A percentile compares a stretch with the other conserved stretches of the same genome.
These are phyloP conservation scores for Zymoseptoria ardabiliae DNA, from an alignment of 2,329 filamentous ascomycete species.

Conservation along the genomic window DNA sequence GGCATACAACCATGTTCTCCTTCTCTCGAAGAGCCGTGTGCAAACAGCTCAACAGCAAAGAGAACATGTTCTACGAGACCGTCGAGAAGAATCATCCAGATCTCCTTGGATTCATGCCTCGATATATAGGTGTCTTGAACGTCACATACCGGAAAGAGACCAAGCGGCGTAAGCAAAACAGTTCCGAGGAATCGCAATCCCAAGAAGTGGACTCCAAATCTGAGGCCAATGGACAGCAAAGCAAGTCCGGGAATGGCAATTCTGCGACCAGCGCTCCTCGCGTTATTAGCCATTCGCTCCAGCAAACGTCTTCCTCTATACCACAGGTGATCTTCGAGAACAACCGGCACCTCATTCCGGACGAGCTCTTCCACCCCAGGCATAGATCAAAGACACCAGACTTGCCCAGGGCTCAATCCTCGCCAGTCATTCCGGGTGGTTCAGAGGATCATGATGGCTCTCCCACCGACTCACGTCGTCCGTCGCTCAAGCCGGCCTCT, in stretches of 20 bases:
- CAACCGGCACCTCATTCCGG: constrained; percentile 86
- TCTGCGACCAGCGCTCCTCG: constrained; percentile 28
- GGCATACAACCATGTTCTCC: constrained; percentile 91
- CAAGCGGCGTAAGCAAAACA: constrained; percentile 38
- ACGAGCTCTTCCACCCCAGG: constrained; percentile 62
- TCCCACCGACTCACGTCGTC: constrained; percentile 19
- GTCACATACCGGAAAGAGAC: constrained; percentile 87
- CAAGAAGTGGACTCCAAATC: constrained; percentile 9
- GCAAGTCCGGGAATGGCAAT: constrained; percentile 1
- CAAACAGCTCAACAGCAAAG: constrained; percentile 95
- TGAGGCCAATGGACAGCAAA: constrained; percentile 21
- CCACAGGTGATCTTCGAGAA: constrained; percentile 91
- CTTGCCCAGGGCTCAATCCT: constrained; percentile 22
- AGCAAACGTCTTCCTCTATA: constrained; percentile 60
- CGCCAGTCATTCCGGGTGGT: constrained; percentile 8
- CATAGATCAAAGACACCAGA: constrained; percentile 33
- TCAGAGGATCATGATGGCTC: neutral
- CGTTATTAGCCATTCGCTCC: constrained; percentile 67
- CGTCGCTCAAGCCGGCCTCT: constrained; percentile 42
- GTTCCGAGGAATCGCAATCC: constrained; percentile 27
- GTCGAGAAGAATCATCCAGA: constrained; percentile 88
- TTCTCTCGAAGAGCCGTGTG: constrained; percentile 93
- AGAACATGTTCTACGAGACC: constrained; percentile 98
- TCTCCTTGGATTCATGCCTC: constrained; percentile 81
- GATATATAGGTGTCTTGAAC: constrained; percentile 94